Percentiles rank a stretch among this genome's conserved stretches.
phyloP scores from a whole-genome alignment of 2,329 filamentous ascomycete genomes.

The Diaporthe eres region DNA sequence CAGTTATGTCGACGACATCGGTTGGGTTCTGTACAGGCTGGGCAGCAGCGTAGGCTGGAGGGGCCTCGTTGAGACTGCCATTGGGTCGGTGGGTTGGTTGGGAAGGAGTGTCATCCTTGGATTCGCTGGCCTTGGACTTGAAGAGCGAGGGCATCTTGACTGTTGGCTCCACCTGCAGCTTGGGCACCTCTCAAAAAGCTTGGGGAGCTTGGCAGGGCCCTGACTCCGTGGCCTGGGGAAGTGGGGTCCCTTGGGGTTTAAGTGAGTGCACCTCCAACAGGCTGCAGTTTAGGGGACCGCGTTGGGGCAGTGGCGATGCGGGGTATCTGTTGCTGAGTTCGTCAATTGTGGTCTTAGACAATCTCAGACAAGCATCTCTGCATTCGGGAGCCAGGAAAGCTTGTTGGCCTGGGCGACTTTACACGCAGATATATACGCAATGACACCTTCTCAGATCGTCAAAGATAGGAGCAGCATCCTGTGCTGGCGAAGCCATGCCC shows the following conservation, averaged over 20 bases:
- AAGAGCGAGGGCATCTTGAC: conserved; percentile 29
- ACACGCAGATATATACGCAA: neutral
- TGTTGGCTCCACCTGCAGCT: neutral
- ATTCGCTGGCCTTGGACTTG: conserved; percentile 11
- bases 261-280: neutral
- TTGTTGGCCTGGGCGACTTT: neutral
- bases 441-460: neutral
- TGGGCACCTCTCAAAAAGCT: neutral
- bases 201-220: conserved; percentile 8
- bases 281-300: neutral
- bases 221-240: neutral
- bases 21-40: neutral
- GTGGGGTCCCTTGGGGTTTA: neutral
- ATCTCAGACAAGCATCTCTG: neutral
- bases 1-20: conserved; percentile 56
- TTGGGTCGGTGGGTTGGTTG: conserved; percentile 12
- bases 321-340: neutral
- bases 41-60: conserved; percentile 5
- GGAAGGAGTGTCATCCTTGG: neutral
- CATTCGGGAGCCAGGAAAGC: neutral
- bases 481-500: neutral
- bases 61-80: neutral
- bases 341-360: neutral
- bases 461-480: neutral
- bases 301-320: neutral